Evolutionary conservation across 805 yeast species (phyloP).

Genomic region (Pichia kluyveri): DNA sequence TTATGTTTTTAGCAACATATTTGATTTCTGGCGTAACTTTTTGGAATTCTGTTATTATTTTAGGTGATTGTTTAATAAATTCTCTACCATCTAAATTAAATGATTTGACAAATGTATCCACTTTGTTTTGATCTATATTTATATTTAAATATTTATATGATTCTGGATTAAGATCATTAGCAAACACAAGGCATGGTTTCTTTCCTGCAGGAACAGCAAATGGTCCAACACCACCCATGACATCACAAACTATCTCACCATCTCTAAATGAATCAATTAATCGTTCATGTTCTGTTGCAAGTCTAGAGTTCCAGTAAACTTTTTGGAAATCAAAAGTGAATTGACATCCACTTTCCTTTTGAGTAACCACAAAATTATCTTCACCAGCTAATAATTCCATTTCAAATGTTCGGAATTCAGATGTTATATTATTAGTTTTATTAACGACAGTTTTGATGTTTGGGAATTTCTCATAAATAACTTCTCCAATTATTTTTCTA

Average conservation of each 20-base stretch:
- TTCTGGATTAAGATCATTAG: conserved; percentile 90
- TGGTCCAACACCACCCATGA: conserved; percentile 98
- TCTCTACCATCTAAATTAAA: conserved; percentile 76
- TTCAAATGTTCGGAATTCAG: conserved; percentile 81
- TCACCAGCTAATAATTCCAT: conserved; percentile 93
- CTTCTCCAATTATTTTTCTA: conserved; percentile 76
- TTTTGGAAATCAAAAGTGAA: conserved; percentile 85
- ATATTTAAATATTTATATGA: conserved; percentile 60
- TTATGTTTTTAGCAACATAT: conserved; percentile 26
- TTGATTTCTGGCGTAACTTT: conserved; percentile 28
- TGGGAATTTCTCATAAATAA: conserved; percentile 79
- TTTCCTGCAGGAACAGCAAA: conserved; percentile 95
- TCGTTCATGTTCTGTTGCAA: conserved; percentile 89
- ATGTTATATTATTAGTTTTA: conserved; percentile 78
- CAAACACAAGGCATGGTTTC: conserved; percentile 68
- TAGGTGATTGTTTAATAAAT: conserved; percentile 57
- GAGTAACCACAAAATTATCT: conserved; percentile 67
- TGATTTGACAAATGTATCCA: conserved; percentile 46
- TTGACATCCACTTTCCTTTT: conserved; percentile 76
- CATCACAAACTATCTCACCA: conserved; percentile 82
- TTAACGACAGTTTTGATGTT: conserved; percentile 83
- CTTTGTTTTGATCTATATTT: conserved; percentile 61
- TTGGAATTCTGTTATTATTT: conserved; percentile 40
- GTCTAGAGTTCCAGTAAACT: conserved; percentile 95
- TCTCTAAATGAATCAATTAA: conserved; percentile 49